Evolutionary conservation across 2,329 filamentous ascomycete genomes (phyloP), one percentile per base, ranked within the genome.

Genomic region (Rhytidhysteron rufulum): DNA sequence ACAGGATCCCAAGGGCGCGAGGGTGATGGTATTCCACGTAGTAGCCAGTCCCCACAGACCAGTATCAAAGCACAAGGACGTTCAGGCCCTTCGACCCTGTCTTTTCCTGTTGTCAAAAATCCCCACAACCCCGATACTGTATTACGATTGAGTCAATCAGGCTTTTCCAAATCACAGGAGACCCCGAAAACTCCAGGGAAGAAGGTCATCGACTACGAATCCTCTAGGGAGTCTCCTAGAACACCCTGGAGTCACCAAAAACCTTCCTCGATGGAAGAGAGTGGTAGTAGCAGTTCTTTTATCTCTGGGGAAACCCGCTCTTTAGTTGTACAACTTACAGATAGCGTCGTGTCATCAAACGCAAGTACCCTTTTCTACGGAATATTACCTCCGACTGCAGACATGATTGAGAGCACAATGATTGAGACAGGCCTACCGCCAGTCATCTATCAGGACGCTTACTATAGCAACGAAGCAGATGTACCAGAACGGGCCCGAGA

Each of bases 401-500:
- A 69, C 24, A 32, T 75, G 72, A 51, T 88, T 1, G 57, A 68
- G 3, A 67, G 69, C 2, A 84, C 80, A 1, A 74, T 88, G 60
- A 64, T 73, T 50, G 60, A 71, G n/a, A 65, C 73, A 42, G 74
- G 74, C 10, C 66, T 82, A 7, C 85, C 86, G 0, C 73, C 83
- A 42, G 76, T 86, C 11, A 77, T 96, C 35, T 94, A 95, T 48
- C 86, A 89, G 62, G 83, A 89, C 57, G 83, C 90, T 1, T 90
- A 84, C 55, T 97, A 95, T 59, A 86, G 89, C 51, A 75, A 86
- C 20, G 88, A 94, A 45, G 75, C 74, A 37, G 93, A 97, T 64
- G 85, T 96, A 0, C 89, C 90, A 10, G 76, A 83, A 29, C 78
- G 84, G 39, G 66, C 76, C 22, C 77, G 88, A 39, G 88, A 95